Conservation (phyloP, 371 early-diverging fungal genomes). For the Mucor piriformis region DNA sequence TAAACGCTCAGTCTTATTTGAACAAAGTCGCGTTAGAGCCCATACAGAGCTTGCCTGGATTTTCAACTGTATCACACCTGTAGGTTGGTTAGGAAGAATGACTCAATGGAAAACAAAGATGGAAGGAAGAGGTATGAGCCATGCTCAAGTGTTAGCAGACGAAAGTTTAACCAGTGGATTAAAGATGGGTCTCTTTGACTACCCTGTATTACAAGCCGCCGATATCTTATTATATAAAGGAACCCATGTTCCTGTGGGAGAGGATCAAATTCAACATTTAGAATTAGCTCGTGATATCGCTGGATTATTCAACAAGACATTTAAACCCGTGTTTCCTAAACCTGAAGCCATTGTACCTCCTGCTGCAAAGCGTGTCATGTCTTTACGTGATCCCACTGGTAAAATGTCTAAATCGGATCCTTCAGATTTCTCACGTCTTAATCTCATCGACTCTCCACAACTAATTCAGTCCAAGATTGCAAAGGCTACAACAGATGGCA, state of each 20-base stretch:
- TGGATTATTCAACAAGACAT: slow-evolving; percentile 72
- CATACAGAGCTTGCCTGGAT: slow-evolving; percentile 91
- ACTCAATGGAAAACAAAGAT: slow-evolving; percentile 92
- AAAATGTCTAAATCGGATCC: slow-evolving; percentile 96
- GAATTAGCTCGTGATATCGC: slow-evolving; percentile 85
- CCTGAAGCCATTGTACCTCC: slow-evolving; percentile 74
- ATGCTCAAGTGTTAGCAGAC: slow-evolving; percentile 52
- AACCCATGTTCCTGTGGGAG: slow-evolving; percentile 92
- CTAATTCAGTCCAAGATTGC: slow-evolving; percentile 72
- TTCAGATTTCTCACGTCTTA: slow-evolving; percentile 72
- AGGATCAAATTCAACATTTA: slow-evolving; percentile 92
- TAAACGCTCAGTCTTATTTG: slow-evolving; percentile 73
- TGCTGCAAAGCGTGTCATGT: slow-evolving; percentile 82
- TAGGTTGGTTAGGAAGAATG: slow-evolving; percentile 91
- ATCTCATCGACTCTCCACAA: slow-evolving; percentile 73
- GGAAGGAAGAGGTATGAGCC: slow-evolving; percentile 29
- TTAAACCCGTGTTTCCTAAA: slow-evolving; percentile 65
- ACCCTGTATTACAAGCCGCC: slow-evolving; percentile 95
- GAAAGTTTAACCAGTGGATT: slow-evolving; percentile 55
- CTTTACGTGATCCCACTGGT: slow-evolving; percentile 70
- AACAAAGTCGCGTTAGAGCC: slow-evolving; percentile 74
- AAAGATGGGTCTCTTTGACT: slow-evolving; percentile 84
- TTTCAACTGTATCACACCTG: slow-evolving; percentile 82
- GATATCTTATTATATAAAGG: slow-evolving; percentile 91
- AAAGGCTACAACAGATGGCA: slow-evolving; percentile 77